Evolutionary conservation across 2,329 filamentous ascomycete genomes (phyloP).

Genomic region (Leptographium lundbergii): DNA sequence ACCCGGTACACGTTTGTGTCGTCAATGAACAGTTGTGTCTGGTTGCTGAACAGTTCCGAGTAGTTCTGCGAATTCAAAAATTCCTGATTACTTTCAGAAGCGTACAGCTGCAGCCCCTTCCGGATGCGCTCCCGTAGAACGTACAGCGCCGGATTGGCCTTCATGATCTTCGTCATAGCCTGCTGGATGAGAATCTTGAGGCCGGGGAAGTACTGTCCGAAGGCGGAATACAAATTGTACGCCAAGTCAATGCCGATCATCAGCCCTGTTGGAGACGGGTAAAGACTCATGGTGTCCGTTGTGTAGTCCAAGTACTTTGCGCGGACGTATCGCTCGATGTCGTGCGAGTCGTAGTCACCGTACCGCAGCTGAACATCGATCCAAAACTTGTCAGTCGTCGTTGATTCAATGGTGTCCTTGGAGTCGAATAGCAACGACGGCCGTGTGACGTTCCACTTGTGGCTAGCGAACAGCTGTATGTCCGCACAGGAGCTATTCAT

Average conservation of each 20-base stretch:
- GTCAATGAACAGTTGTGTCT: constrained; percentile 97
- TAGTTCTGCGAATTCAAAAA: constrained; percentile 99
- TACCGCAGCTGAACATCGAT: constrained; percentile 93
- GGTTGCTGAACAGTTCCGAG: constrained; percentile 96
- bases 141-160: constrained; percentile 93
- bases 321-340: constrained; percentile 93
- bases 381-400: constrained; percentile 99
- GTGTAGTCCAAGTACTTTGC: constrained; percentile 99
- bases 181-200: constrained; percentile 92
- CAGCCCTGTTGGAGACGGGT: constrained; percentile 87
- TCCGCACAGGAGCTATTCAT: constrained; percentile 99
- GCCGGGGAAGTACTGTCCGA: constrained; percentile 97
- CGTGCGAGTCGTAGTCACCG: constrained; percentile 89
- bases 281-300: constrained; percentile 96
- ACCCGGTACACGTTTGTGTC: constrained; percentile 99
- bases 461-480: constrained; percentile 89
- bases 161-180: constrained; percentile 99
- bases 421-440: constrained; percentile 92
- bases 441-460: constrained; percentile 96
- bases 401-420: constrained; percentile 87
- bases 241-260: constrained; percentile 98
- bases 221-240: constrained; percentile 96
- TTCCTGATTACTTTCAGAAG: constrained; percentile 97
- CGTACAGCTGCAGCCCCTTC: constrained; percentile 95
- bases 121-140: constrained; percentile 94